These are phyloP conservation scores for Pyrenochaeta sp. DNA, from an alignment of 2,329 filamentous ascomycete genomes.

Conservation along the genomic window DNA sequence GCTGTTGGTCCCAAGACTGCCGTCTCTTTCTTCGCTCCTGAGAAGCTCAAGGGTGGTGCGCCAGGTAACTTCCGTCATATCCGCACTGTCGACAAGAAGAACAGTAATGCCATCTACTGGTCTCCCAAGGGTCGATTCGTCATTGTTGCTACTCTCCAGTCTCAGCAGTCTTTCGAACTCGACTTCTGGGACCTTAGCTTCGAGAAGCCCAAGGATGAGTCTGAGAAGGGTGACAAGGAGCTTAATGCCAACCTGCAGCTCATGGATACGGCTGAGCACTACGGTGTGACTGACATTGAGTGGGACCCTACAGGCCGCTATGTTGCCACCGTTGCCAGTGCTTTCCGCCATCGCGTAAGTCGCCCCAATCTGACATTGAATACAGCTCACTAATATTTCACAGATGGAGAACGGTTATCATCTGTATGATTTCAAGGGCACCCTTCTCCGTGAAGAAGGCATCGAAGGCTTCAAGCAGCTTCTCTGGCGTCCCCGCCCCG, in stretches of 20 bases:
- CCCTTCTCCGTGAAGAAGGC: slow-evolving; percentile 85
- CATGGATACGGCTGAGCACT: slow-evolving; percentile 94
- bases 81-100: slow-evolving; percentile 97
- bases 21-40: slow-evolving; percentile 94
- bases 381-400: slow-evolving; percentile 19
- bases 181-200: slow-evolving; percentile 99
- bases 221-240: slow-evolving; percentile 91
- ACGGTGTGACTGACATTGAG: slow-evolving; percentile 95
- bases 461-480: slow-evolving; percentile 99
- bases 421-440: slow-evolving; percentile 94
- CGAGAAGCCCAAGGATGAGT: slow-evolving; percentile 78
- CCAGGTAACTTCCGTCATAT: slow-evolving; percentile 97
- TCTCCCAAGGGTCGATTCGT: slow-evolving; percentile 95
- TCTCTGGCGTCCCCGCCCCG: slow-evolving; percentile 88
- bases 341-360: slow-evolving; percentile 94
- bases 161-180: slow-evolving; percentile 90
- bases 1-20: slow-evolving; percentile 92
- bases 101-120: slow-evolving; percentile 99
- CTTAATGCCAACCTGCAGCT: slow-evolving; percentile 92
- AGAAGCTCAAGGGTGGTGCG: slow-evolving; percentile 83
- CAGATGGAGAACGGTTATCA: slow-evolving; percentile 99
- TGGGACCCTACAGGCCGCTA: slow-evolving; percentile 98
- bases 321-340: slow-evolving; percentile 89
- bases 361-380: not conserved
- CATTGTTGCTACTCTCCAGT: slow-evolving; percentile 89